Evolutionary conservation across 176 grass and related monocot genomes (phyloP).

Genomic region (Dactylis glomerata): DNA sequence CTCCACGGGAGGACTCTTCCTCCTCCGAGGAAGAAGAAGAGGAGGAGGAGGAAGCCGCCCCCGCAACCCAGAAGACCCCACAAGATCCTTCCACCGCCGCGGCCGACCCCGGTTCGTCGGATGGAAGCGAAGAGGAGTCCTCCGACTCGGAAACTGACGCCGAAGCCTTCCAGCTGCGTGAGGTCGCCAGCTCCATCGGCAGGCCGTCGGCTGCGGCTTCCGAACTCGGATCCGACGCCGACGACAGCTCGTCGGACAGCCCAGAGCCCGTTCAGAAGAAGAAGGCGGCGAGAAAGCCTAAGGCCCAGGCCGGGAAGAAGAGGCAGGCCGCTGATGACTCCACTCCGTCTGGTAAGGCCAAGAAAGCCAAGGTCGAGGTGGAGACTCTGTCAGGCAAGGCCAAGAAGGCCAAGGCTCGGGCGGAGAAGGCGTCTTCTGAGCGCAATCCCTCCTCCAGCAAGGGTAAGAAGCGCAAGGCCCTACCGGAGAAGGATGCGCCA

Average conservation of each 20-base stretch:
- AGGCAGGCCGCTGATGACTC: not conserved
- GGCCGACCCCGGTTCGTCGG: not conserved
- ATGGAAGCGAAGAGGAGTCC: not conserved
- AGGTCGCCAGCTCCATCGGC: no score
- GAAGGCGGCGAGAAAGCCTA: not conserved
- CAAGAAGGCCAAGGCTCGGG: not conserved
- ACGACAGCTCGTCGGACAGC: not conserved
- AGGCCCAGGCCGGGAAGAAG: slow-evolving; percentile 23
- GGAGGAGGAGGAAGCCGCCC: not conserved
- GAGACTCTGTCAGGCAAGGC: not conserved
- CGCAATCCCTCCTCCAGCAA: not conserved
- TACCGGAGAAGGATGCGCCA: not conserved
- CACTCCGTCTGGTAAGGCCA: not conserved
- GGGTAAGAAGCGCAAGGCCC: not conserved
- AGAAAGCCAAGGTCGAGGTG: slow-evolving; percentile 7
- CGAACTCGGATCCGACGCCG: no score
- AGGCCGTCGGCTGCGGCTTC: not conserved
- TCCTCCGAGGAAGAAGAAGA: not conserved
- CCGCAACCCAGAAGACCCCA: not conserved
- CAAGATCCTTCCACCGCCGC: not conserved
- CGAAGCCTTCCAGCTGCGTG: no score
- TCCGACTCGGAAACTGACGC: not conserved
- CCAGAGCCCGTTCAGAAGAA: slow-evolving; percentile 10
- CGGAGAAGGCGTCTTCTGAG: not conserved
- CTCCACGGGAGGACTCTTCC: not conserved